These are phyloP conservation scores for Xylariomycetidae sp. DNA, from an alignment of 2,329 filamentous ascomycete genomes.

Conservation along the genomic window DNA sequence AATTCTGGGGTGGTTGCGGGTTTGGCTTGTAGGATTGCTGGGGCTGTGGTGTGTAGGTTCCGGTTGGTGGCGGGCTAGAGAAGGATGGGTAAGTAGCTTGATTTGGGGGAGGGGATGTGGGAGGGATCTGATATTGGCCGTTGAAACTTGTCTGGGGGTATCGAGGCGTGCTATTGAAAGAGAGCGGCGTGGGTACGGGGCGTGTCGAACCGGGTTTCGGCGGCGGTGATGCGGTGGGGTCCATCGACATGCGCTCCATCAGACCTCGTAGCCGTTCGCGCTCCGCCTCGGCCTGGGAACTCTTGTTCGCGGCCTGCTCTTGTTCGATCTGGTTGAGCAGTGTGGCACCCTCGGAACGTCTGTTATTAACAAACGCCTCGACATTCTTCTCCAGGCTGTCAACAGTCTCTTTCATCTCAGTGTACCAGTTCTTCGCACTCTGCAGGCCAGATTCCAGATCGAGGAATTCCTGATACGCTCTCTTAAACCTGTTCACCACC, in stretches of 20 bases:
- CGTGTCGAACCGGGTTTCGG: slow-evolving; percentile 33
- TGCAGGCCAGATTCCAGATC: slow-evolving; percentile 82
- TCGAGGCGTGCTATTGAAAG: slow-evolving; percentile 42
- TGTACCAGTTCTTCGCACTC: slow-evolving; percentile 88
- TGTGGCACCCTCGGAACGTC: slow-evolving; percentile 84
- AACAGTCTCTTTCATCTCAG: slow-evolving; percentile 92
- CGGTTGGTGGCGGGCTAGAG: slow-evolving; percentile 34
- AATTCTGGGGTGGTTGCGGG: slow-evolving; percentile 36
- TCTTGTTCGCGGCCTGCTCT: slow-evolving; percentile 60
- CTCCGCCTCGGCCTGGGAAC: slow-evolving; percentile 69
- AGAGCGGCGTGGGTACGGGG: slow-evolving; percentile 38
- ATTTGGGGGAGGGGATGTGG: slow-evolving; percentile 49
- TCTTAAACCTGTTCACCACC: slow-evolving; percentile 83
- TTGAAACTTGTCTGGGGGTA: slow-evolving; percentile 52
- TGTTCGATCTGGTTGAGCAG: slow-evolving; percentile 85
- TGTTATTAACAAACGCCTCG: slow-evolving; percentile 93
- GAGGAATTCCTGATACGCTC: slow-evolving; percentile 87
- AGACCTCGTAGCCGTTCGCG: slow-evolving; percentile 79
- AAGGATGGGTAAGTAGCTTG: slow-evolving; percentile 42
- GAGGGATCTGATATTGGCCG: slow-evolving; percentile 57
- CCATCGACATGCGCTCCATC: slow-evolving; percentile 95
- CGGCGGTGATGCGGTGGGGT: slow-evolving; percentile 46
- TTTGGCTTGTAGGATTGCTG: slow-evolving; percentile 27
- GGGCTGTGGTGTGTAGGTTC: slow-evolving; percentile 21
- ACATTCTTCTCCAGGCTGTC: slow-evolving; percentile 93